Evolutionary conservation across 1,284 basidiomycete genomes (phyloP).

Genomic region (Garcileccinum viscosum): DNA sequence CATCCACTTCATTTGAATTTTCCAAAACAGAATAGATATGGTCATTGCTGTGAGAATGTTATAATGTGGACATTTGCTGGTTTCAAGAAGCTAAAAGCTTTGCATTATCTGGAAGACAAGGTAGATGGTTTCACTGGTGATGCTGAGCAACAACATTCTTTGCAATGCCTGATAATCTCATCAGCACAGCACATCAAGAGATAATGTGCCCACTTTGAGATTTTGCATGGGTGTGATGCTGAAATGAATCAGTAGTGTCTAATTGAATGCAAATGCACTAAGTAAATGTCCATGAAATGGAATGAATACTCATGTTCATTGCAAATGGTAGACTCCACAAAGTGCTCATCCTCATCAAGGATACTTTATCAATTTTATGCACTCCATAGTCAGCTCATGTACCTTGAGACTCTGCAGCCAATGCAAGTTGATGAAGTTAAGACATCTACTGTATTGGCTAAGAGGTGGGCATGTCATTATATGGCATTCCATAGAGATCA

Average conservation of each 20-base stretch:
- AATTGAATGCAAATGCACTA: not conserved
- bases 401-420: too few species aligned
- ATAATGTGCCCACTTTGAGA: not conserved
- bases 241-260: not conserved
- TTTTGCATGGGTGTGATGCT: not conserved
- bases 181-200: not conserved
- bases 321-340: not conserved
- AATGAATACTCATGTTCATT: not conserved
- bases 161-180: not conserved
- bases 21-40: too few species aligned
- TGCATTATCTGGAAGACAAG: not conserved
- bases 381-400: too few species aligned
- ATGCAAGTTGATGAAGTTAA: too few species aligned
- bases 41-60: not conserved
- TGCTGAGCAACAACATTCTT: not conserved
- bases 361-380: not conserved
- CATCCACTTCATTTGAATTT: not conserved
- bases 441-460: too few species aligned
- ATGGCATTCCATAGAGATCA: too few species aligned
- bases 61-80: not conserved
- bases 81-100: not conserved
- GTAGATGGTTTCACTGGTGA: not conserved
- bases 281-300: not conserved
- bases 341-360: not conserved
- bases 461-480: too few species aligned